Percentiles rank a stretch among this genome's conserved stretches.
phyloP scores from a whole-genome alignment of 2,329 filamentous ascomycete genomes.

The Emergomyces orientalis region DNA sequence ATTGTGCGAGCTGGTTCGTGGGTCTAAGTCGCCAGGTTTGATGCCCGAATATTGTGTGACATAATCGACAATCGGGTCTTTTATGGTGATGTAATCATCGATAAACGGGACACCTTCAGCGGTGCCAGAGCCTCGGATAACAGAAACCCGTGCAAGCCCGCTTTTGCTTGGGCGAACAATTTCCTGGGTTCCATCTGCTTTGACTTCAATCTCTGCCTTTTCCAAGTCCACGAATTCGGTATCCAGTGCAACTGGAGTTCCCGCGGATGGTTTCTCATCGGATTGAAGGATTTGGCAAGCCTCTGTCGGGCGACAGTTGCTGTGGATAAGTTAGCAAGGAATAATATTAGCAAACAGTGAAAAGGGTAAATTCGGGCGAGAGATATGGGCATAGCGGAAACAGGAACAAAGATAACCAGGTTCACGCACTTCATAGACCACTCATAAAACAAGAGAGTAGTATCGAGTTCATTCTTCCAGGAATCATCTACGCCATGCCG shows the following conservation, averaged over 20 bases:
- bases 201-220: constrained; percentile 90
- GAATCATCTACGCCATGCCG: constrained; percentile 74
- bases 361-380: too few relatives aligned
- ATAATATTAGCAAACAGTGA: background rate
- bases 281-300: constrained; percentile 30
- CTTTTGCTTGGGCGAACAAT: constrained; percentile 86
- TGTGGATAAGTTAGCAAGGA: constrained; percentile 12
- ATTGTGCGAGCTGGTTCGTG: constrained; percentile 66
- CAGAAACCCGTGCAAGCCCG: constrained; percentile 85
- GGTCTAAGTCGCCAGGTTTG: constrained; percentile 72
- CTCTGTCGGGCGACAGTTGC: constrained; percentile 31
- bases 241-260: constrained; percentile 78
- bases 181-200: constrained; percentile 83
- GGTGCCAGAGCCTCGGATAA: constrained; percentile 68
- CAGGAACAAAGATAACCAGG: background rate
- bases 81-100: constrained; percentile 91
- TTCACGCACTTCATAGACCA: constrained; percentile 43
- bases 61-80: constrained; percentile 88
- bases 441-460: constrained; percentile 71
- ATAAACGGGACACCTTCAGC: constrained; percentile 81
- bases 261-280: constrained; percentile 59
- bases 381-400: background rate
- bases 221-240: constrained; percentile 93
- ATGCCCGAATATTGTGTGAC: constrained; percentile 92
- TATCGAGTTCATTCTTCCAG: constrained; percentile 81